Evolutionary conservation across 2,329 filamentous ascomycete genomes (phyloP), one percentile per base, ranked within the genome.

Genomic region (Pyrenophora seminiperda): DNA sequence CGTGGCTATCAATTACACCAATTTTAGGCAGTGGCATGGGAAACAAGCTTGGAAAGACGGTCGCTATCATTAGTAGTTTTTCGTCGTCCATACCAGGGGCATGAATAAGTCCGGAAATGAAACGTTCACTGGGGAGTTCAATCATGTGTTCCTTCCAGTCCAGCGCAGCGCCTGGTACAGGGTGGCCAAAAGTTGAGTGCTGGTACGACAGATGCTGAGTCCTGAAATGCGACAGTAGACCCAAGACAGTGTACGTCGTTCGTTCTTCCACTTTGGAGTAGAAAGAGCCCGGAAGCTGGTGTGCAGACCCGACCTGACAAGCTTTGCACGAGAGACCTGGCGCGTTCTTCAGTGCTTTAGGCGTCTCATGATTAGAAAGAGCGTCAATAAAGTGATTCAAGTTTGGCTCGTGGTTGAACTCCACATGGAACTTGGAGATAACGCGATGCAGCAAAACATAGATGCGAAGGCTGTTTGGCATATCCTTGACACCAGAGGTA

Each of bases 91-190:
- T 84, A 10, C 82, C 82, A 7, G 75, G 77, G 27, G 78, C 76
- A 48, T 77, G 74, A 14, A 79, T 72, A 18, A 85, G 69, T 18
- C 76, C 75, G 17, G 70, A 72, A 33, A 85, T 76, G 45, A 77
- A 70, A 15, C 75, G 71, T 22, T 75, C 71, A 54, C 81, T 79
- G 1, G 84, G 84, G 34, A 86, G 72, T 56, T 82, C 78, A 43
- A 87, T 78, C 82, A 87, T 85, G 50, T 85, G 78, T 48, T 75
- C 76, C 51, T 79, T 81, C 84, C 84, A 87, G 60, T 86, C 79
- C 22, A 75, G 61, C 9, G 66, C 59, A 19, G 54, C 31, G 14
- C 57, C 17, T 7, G 50, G 52, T 22, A 63, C 63, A 41, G 67
- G 65, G 44, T 61, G 63, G 27, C 50, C 59, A 48, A 58, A 59